Conservation (phyloP, 768 basidiomycete genomes). For the Pleurotus pulmonarius region DNA sequence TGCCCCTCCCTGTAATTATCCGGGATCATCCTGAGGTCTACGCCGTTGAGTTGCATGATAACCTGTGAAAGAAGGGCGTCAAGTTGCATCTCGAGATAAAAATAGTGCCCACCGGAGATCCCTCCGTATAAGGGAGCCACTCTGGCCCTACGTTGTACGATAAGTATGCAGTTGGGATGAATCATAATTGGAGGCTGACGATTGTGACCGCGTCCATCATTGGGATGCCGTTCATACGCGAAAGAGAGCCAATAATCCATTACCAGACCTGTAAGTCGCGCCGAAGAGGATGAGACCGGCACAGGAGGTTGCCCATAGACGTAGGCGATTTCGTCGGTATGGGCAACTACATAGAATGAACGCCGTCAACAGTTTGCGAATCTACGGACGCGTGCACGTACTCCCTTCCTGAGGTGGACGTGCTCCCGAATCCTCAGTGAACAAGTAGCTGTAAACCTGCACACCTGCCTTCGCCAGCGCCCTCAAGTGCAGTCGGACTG, state of each 20-base stretch:
- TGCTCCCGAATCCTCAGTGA: neutral
- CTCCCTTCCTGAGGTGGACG: too few relatives aligned
- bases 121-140: neutral
- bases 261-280: slow-evolving; percentile 28
- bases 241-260: slow-evolving; percentile 46
- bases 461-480: neutral
- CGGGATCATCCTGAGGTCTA: slow-evolving; percentile 20
- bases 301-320: neutral
- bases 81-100: neutral
- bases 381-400: too few relatives aligned
- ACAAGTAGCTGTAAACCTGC: neutral
- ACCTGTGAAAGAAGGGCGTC: slow-evolving; percentile 9
- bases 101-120: neutral
- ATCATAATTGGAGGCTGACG: slow-evolving; percentile 18
- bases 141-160: neutral
- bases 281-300: slow-evolving; percentile 3
- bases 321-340: neutral
- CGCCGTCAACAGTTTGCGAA: neutral
- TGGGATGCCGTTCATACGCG: slow-evolving; percentile 36
- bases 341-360: neutral
- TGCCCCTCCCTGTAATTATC: slow-evolving; percentile 23
- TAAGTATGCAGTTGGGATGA: neutral
- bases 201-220: slow-evolving; percentile 31
- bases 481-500: neutral
- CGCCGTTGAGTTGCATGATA: slow-evolving; percentile 23